These are phyloP conservation scores for Zygnema circumcarinatum DNA, from an alignment of 139 green algal species.

Conservation along the genomic window DNA sequence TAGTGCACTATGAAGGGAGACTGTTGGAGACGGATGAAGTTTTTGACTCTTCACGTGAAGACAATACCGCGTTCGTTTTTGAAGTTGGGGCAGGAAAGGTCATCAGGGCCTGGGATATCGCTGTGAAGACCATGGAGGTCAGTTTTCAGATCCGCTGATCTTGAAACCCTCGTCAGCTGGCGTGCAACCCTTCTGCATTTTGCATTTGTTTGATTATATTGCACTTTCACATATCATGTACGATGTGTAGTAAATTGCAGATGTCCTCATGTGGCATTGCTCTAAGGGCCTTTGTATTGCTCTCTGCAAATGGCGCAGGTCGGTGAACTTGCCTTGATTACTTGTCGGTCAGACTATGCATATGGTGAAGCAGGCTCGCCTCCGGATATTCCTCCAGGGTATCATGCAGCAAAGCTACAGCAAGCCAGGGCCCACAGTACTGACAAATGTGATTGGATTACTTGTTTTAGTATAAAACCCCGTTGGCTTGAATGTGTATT, in stretches of 20 bases:
- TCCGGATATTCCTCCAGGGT: slow-evolving; percentile 57
- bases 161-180: too few species aligned
- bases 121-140: slow-evolving; percentile 51
- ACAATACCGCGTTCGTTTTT: slow-evolving; percentile 56
- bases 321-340: slow-evolving; percentile 50
- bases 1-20: slow-evolving; percentile 56
- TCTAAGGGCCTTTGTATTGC: too few species aligned
- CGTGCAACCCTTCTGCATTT: not conserved
- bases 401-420: not conserved
- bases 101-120: slow-evolving; percentile 56
- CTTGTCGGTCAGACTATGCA: slow-evolving; percentile 51
- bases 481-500: too few species aligned
- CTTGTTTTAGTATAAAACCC: too few species aligned
- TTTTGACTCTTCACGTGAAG: slow-evolving; percentile 53
- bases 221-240: not conserved
- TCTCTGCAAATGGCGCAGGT: slow-evolving; percentile 31
- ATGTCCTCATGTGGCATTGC: too few species aligned
- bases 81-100: slow-evolving; percentile 50
- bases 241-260: too few species aligned
- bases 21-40: slow-evolving; percentile 39
- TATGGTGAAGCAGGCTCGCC: slow-evolving; percentile 55
- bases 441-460: too few species aligned
- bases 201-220: not conserved
- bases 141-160: too few species aligned
- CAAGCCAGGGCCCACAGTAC: too few species aligned